Conservation (phyloP, 2,329 filamentous ascomycete species). For the Pseudogymnoascus sp. region DNA sequence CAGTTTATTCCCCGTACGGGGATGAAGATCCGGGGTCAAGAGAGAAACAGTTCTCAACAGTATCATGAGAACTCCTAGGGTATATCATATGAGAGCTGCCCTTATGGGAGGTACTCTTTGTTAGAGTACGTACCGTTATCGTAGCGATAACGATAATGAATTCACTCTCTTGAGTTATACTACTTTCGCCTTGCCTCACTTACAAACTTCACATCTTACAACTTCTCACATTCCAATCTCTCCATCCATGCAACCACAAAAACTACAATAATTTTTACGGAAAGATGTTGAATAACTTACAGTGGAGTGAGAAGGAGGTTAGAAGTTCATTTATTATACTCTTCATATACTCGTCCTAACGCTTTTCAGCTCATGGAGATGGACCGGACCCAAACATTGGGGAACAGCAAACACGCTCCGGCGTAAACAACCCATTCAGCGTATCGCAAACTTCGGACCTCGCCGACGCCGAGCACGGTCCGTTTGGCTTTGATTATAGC, state of each 20-base stretch:
- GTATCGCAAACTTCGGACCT: too few relatives aligned
- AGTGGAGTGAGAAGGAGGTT: not conserved
- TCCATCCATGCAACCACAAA: not conserved
- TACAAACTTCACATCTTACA: not conserved
- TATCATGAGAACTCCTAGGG: not conserved
- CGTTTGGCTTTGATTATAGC: too few relatives aligned
- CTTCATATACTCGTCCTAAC: not conserved
- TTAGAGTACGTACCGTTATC: not conserved
- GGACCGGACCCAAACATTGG: too few relatives aligned
- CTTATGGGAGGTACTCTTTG: not conserved
- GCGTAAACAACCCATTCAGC: too few relatives aligned
- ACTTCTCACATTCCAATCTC: too few relatives aligned
- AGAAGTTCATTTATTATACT: not conserved
- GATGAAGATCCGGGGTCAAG: not conserved
- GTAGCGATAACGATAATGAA: not conserved
- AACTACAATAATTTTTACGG: not conserved
- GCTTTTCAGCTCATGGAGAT: too few relatives aligned
- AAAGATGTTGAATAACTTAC: not conserved
- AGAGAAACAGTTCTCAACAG: not conserved
- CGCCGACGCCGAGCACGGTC: too few relatives aligned
- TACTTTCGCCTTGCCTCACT: not conserved
- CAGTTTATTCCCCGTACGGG: not conserved
- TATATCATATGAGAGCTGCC: not conserved
- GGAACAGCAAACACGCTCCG: too few relatives aligned
- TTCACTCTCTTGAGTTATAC: not conserved